Evolutionary conservation across 805 yeast species (phyloP), one percentile per base, ranked within the genome.

Genomic region (Nakazawaea ambrosiae): DNA sequence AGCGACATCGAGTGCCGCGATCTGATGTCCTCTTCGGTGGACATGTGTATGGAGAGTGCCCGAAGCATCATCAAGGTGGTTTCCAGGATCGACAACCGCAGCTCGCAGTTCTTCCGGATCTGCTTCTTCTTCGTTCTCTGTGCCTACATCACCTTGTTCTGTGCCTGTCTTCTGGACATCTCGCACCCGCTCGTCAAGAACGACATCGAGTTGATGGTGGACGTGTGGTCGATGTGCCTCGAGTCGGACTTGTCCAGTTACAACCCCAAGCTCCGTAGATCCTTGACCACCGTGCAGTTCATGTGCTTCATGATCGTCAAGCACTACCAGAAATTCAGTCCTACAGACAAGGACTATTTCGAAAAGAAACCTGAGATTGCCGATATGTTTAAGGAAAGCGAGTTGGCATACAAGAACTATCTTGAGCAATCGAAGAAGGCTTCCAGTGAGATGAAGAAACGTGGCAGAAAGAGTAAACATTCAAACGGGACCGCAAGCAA

Each of bases 51-150:
- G 16, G 41, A 43, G 18, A 51, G 61, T 11, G 54, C 60, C 5
- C 41, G 63, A 31, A 32, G 44, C 2, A 47, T 58, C 7, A 32
- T 57, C 19, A 34, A 28, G n/a, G 23, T 57, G 30, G 36, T 53
- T 1, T 27, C 38, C 30, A 19, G 35, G 10, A 38, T 49, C 15
- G 49, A 50, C 35, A 12, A 15, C 4, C 34, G 34, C 6, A 39
- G 45, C 14, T 20, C 40, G 0, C 40, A 44, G 22, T 51, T 43
- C 35, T 42, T 49, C 4, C 45, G 45, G 22, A 51, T 50, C 32
- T 44, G 47, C 23, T 30, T 49, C 3, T 57, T 50, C 40, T 58
- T 50, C 36, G 57, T 62, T 14, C 52, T 60, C 31, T 44, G 55
- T 43, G 58, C 63, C 3, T 55, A 48, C 34, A 39, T 61, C 25